Base-by-base conservation (phyloP, 495 filamentous ascomycete species). In the Neurospora intermedia region DNA sequence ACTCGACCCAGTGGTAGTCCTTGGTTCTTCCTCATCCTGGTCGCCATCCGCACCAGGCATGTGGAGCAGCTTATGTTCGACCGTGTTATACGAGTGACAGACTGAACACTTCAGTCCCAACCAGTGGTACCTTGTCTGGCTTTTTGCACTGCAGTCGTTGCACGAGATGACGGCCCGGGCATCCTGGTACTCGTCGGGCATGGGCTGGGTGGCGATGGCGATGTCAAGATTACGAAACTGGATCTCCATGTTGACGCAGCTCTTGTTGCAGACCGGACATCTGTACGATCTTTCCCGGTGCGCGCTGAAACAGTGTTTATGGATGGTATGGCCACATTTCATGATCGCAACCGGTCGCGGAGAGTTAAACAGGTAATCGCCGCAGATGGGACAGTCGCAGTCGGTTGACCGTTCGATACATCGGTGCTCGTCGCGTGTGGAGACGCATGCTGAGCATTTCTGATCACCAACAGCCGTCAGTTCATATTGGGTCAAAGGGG, bases 371-470 rank as follows among this genome's bases (percentile, higher is more conserved):
- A 99, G 93, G 79, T 97, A 97, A 70, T 97, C 94, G 35, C 93
- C 93, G 79, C 96, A 99, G 74, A 99, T 98, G n/a, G 96, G 96
- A 79, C 96, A 99, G 78, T 98, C 91, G 80, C 94, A 97, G 79
- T 99, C 94, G 6, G 91, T 97, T 15, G 94, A 93, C 35, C 94
- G 88, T 82, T 98, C 96, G 75, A 98, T 93, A 79, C 96, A 99
- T 75, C 92, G 92, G 83, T 99, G 96, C n/a, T 88, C 72, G 74
- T 90, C 27, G 2, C 89, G 86, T 78, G 97, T 96, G 9, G 92
- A 89, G 81, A 98, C 92, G 82, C 96, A 99, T 43, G 96, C 92
- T 75, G 90, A 89, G 83, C 93, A 97, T 80, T 91, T 96, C 93
- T 96, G 76, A 77, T 35, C 70, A 69, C 39, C 54, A 66, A 66